Evolutionary conservation across 352 stramenopile species (phyloP).

Genomic region (Pythium aquatile): DNA sequence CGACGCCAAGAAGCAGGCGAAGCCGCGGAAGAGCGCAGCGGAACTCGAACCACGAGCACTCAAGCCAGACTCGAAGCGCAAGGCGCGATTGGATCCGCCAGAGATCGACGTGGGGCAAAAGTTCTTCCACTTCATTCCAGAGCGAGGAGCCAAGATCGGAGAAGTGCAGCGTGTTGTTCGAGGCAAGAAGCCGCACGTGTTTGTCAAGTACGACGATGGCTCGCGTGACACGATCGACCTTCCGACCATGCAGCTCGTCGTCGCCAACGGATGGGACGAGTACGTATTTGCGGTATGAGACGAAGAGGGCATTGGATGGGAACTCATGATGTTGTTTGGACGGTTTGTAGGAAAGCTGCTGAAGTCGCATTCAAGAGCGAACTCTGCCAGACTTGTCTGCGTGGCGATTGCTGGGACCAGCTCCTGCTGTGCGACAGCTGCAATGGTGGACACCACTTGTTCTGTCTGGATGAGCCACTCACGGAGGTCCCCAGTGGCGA

Average conservation of each 20-base stretch:
- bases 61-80: conserved; percentile 51
- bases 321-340: not conserved
- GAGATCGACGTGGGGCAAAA: conserved; percentile 60
- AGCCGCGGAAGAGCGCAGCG: conserved; percentile 11
- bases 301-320: not conserved
- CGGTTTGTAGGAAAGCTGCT: conserved; percentile 38
- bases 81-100: conserved; percentile 43
- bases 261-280: conserved; percentile 80
- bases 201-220: conserved; percentile 64
- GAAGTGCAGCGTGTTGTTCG: conserved; percentile 75
- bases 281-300: conserved; percentile 21
- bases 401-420: conserved; percentile 75
- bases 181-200: conserved; percentile 77
- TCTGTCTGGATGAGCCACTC: conserved; percentile 67
- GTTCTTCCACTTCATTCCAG: conserved; percentile 75
- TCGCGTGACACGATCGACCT: conserved; percentile 58
- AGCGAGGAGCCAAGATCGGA: conserved; percentile 50
- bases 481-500: conserved; percentile 59
- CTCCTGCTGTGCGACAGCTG: conserved; percentile 83
- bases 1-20: conserved; percentile 10
- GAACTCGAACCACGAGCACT: conserved; percentile 48
- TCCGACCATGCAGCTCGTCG: conserved; percentile 69
- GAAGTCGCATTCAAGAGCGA: conserved; percentile 79
- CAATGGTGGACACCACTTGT: conserved; percentile 80
- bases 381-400: conserved; percentile 82